Base-by-base conservation (phyloP, 768 basidiomycete species). In the Mycena pura region DNA sequence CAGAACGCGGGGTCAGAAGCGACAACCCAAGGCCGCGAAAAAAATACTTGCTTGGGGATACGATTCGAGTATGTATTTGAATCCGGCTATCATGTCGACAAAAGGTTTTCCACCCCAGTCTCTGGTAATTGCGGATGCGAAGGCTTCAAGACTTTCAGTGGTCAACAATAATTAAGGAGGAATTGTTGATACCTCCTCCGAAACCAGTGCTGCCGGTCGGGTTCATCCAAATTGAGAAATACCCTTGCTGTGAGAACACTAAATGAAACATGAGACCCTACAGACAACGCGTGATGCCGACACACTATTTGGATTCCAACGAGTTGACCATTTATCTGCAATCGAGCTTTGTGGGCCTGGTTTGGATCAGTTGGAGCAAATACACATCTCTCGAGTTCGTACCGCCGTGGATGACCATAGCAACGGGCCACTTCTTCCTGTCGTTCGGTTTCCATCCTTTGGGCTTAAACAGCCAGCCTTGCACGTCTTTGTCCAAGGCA, bases 201-300 rank as follows among this genome's bases (percentile, higher is more conserved):
- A 95, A 97, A 0, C 92, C 89, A 4, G 96, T 98, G 27, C 90
- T 92, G 8, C 96, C 96, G 0, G 95, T 96, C 3, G 96, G 96
- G 72, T 99, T 98, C 67, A 97, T 89, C 27, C 89, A 81, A 36
- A 97, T 82, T 10, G 87, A 84, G 67, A 96, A 88, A 74, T 98
- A 99, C 0, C 96, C 95, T 70, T 93, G 91, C 68, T 88, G 86
- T 11, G 93, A 86, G 66, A 93, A 96, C 11, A 91, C 87, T 91
- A n/a, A n/a, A n/a, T n/a, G n/a, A n/a, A n/a, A n/a, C n/a, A n/a
- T n/a, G n/a, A n/a, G n/a, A n/a, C n/a, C 27, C n/a, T 0, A 28
- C 21, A 13, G 14, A n/a, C 50, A n/a, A n/a, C n/a, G n/a, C n/a
- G n/a, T n/a, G n/a, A n/a, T n/a, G n/a, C n/a, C 22, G 2, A n/a